Evolutionary conservation across 73 alveolate species (phyloP).

Genomic region (Symbiodinium natans): DNA sequence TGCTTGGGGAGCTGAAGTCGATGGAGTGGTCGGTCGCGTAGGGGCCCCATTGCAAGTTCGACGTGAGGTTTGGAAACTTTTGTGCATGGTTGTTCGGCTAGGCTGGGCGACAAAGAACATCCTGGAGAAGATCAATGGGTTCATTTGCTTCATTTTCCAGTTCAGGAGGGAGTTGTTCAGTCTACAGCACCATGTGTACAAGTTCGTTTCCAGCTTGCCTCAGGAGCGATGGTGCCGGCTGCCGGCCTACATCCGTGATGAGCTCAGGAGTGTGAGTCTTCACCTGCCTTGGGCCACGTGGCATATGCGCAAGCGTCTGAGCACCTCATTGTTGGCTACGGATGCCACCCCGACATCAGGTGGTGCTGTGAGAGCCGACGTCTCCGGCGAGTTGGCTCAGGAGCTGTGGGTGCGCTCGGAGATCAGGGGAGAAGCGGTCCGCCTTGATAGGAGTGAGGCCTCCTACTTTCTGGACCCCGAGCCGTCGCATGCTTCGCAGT

Average conservation of each 20-base stretch:
- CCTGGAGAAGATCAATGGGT: neutral
- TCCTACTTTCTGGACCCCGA: neutral
- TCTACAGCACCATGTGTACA: neutral
- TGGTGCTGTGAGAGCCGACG: neutral
- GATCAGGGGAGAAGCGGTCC: neutral
- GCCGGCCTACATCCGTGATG: slow-evolving; percentile 11
- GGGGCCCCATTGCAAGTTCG: slow-evolving; percentile 17
- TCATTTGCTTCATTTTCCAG: neutral
- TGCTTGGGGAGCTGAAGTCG: slow-evolving; percentile 31
- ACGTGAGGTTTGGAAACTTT: neutral
- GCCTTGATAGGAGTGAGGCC: neutral
- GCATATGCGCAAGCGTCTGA: neutral
- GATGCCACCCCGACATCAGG: slow-evolving; percentile 25
- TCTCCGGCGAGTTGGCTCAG: neutral
- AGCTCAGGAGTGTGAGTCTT: neutral
- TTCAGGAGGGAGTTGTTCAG: slow-evolving; percentile 15
- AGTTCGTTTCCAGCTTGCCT: neutral
- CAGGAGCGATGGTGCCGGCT: neutral
- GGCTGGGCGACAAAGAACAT: neutral
- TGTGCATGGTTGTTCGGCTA: neutral
- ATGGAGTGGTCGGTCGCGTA: neutral
- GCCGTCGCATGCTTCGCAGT: neutral
- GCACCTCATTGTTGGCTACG: neutral
- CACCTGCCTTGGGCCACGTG: neutral
- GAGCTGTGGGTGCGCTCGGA: neutral